These are phyloP conservation scores for Cryptococcus depauperatus DNA, from an alignment of 1,284 basidiomycete genomes.

Conservation along the genomic window DNA sequence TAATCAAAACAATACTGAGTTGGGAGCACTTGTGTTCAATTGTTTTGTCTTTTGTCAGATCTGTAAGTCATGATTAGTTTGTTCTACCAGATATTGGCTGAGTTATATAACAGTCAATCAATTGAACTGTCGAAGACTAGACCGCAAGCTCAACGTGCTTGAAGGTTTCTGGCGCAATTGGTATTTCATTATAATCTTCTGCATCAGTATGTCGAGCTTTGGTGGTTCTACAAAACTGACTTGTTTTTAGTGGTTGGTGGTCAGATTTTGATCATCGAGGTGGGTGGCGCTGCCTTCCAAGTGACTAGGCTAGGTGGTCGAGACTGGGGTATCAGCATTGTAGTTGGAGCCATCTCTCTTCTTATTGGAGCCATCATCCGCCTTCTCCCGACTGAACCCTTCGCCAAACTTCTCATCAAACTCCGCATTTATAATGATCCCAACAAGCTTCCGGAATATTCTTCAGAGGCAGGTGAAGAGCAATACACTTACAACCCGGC, in stretches of 20 bases:
- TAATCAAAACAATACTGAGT: constrained; percentile 45
- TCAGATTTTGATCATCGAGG: constrained; percentile 82
- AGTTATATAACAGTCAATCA: constrained; percentile 56
- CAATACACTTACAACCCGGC: constrained; percentile 41
- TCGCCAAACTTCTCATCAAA: constrained; percentile 63
- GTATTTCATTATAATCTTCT: constrained; percentile 81
- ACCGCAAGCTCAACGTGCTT: constrained; percentile 80
- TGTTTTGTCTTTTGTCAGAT: constrained; percentile 93
- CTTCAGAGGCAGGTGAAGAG: constrained; percentile 53
- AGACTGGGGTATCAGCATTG: constrained; percentile 87
- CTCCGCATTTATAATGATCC: constrained; percentile 61
- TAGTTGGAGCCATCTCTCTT: constrained; percentile 73
- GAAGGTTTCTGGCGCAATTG: constrained; percentile 70
- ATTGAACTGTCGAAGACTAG: constrained; percentile 80
- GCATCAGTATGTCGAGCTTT: constrained; percentile 48
- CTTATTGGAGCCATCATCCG: constrained; percentile 81
- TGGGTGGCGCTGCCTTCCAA: constrained; percentile 85
- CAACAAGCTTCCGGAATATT: constrained; percentile 57
- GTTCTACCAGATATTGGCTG: constrained; percentile 2
- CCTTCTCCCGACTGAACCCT: constrained; percentile 66
- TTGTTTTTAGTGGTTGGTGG: constrained; percentile 62
- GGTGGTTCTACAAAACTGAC: background rate
- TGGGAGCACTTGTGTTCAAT: constrained; percentile 90
- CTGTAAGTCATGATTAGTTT: constrained; percentile 32
- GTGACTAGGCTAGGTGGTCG: constrained; percentile 69